phyloP scores from a whole-genome alignment of 352 stramenopile genomes.

The Phytophthora citricola region DNA sequence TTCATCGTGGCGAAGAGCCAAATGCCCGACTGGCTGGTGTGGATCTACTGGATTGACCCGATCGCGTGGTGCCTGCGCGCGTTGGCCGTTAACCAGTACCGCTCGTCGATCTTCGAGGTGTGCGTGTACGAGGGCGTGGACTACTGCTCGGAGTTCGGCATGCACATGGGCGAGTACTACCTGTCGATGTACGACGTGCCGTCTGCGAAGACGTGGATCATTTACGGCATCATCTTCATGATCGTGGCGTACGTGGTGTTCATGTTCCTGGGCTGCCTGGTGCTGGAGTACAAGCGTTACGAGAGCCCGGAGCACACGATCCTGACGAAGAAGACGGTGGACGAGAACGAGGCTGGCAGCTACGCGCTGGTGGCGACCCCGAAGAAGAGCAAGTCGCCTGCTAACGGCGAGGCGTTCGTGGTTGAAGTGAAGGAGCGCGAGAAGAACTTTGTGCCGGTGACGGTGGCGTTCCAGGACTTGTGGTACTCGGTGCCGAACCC shows the following conservation, averaged over 20 bases:
- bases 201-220: constrained; percentile 39
- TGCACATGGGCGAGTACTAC: constrained; percentile 53
- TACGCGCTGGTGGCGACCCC: constrained; percentile 28
- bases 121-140: constrained; percentile 47
- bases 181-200: constrained; percentile 40
- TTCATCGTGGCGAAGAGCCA: constrained; percentile 56
- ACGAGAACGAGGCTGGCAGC: constrained; percentile 18
- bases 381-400: constrained; percentile 21
- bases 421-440: constrained; percentile 34
- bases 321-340: constrained; percentile 25
- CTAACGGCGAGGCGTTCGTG: constrained; percentile 19
- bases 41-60: constrained; percentile 68
- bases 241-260: constrained; percentile 45
- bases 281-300: constrained; percentile 28
- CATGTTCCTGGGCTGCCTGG: constrained; percentile 50
- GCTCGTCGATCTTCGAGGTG: constrained; percentile 32
- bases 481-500: constrained; percentile 55
- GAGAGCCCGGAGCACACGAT: constrained; percentile 33
- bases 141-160: constrained; percentile 43
- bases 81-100: constrained; percentile 46
- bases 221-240: constrained; percentile 45
- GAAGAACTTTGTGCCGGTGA: constrained; percentile 48
- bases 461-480: constrained; percentile 50
- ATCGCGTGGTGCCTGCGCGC: constrained; percentile 49
- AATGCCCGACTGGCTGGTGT: constrained; percentile 51